These are phyloP conservation scores for Syzygium oleosum DNA, from an alignment of 345 rosid genomes.

Conservation along the genomic window DNA sequence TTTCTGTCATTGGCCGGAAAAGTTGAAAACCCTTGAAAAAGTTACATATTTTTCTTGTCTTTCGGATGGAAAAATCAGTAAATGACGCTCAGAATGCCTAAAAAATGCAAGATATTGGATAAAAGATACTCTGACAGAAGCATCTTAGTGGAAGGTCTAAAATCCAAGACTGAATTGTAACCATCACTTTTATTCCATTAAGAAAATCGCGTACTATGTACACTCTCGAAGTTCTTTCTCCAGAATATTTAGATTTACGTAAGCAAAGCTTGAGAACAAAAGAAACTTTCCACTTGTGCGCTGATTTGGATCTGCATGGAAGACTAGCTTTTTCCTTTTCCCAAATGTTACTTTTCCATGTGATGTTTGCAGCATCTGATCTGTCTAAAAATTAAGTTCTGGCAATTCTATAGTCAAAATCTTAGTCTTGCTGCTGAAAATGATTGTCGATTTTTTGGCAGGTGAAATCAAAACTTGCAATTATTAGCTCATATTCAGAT, in stretches of 20 bases:
- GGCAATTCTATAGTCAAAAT: background rate
- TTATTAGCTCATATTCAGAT: conserved; percentile 79
- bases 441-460: conserved; percentile 22
- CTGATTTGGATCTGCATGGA: background rate
- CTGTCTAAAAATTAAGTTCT: background rate
- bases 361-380: background rate
- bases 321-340: background rate
- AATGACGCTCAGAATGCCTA: background rate
- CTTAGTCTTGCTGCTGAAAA: background rate
- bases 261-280: background rate
- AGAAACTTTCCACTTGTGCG: background rate
- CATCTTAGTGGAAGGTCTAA: background rate
- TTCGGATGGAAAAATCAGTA: background rate
- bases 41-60: background rate
- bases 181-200: background rate
- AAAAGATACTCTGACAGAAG: background rate
- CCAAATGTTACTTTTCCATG: background rate
- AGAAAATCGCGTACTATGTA: background rate
- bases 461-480: conserved; percentile 86
- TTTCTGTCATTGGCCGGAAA: background rate
- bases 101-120: background rate
- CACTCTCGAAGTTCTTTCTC: background rate
- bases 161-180: background rate
- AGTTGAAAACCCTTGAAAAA: background rate
- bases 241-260: background rate